phyloP scores from a whole-genome alignment of 805 yeast species.

The Yarrowia hollandica region DNA sequence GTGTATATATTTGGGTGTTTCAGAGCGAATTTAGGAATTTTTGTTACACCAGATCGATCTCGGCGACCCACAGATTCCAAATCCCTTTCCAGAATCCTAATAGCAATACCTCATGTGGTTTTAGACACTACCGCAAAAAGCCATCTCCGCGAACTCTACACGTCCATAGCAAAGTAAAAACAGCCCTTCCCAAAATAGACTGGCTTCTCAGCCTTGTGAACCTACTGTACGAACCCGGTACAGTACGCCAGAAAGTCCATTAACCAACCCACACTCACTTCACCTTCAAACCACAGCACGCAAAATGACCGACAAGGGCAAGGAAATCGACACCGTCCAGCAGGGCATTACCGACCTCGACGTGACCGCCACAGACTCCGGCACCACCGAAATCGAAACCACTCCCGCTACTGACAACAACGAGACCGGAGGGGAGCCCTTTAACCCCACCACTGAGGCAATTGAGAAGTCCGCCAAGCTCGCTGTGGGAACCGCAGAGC shows the following conservation, averaged over 20 bases:
- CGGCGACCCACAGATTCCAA: no score
- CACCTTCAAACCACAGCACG: not conserved
- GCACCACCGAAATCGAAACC: not conserved
- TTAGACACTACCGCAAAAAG: no score
- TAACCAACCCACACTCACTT: no score
- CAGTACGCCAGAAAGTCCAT: no score
- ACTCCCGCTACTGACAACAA: not conserved
- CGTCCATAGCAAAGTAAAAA: constrained; percentile 9
- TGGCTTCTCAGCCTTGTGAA: constrained; percentile 1
- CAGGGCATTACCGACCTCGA: not conserved
- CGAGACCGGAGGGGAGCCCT: not conserved
- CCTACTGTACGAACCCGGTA: no score
- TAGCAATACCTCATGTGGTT: no score
- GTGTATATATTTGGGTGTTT: no score
- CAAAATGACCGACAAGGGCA: constrained; percentile 14
- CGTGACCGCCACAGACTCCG: not conserved
- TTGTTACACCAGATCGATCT: no score
- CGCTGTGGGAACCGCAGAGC: constrained; percentile 10
- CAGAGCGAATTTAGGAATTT: no score
- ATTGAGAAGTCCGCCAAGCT: constrained; percentile 17
- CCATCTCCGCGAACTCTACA: not conserved
- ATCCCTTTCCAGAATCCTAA: no score
- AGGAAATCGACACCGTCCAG: not conserved
- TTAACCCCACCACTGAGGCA: not conserved
- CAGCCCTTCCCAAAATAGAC: constrained; percentile 22